Base-by-base conservation (phyloP, 192 early-diverging fungal species). In the Oehlia diaphana region DNA sequence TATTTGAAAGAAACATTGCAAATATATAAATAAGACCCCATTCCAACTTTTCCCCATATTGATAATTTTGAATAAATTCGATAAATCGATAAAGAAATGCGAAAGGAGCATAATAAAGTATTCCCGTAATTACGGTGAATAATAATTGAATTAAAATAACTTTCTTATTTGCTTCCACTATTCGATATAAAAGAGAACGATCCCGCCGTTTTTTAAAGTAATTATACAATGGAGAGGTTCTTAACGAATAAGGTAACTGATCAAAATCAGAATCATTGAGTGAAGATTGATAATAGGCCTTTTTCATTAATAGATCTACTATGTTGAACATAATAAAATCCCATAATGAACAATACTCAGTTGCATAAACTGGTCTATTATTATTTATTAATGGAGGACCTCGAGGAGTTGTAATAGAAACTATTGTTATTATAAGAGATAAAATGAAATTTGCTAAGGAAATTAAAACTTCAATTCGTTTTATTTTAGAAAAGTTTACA, bases 61-160 rank as follows among this genome's bases (percentile, higher is more conserved):
- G 50, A 44, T 37, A 19, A 4, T 72, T 42, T 68, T 84, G 79
- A 53, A 86, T 76, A 12, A 86, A 81, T 31, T 39, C 14, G 33
- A 86, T 68, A 14, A 86, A 63, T 33, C 28, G 79, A 33, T 82
- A 84, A 37, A 86, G 53, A 19, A 82, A 84, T 64, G 70, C 80
- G 2, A 80, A 76, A 16, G 85, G 83, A 39, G 68, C 73, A 44
- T 86, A 86, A 70, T 81, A 84, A 9, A 86, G 50, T 5, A 28
- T 28, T 10, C 81, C 74, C 0, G 44, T 28, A 67, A 81, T 74
- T 37, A 78, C 23, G 16, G 76, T 72, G 10, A 69, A 42, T 0
- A 72, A 63, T 4, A 58, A 21, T 76, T 86, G 83, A 9, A 81
- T 14, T 2, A 81, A 50, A 33, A 86, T 65, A 14, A 76, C 63